Percentiles rank a stretch among this genome's conserved stretches.
Evolutionary conservation across 1,139 yeast species (phyloP).

Genomic region (Saccharomycopsis crataegensis): DNA sequence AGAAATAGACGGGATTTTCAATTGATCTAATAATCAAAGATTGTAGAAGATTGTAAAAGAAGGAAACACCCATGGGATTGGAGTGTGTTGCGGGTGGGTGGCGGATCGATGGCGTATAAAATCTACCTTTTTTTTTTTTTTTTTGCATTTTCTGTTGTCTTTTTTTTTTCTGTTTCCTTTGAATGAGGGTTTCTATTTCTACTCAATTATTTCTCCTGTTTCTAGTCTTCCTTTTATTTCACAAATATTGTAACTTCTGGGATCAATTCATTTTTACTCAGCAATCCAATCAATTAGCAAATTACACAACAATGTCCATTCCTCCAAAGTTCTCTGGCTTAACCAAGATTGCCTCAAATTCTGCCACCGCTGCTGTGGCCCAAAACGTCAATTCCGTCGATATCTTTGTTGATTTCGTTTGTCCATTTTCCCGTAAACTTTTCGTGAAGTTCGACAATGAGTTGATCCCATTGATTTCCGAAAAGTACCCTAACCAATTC

Average conservation of each 20-base stretch:
- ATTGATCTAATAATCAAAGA: background rate
- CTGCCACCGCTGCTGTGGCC: slow-evolving; percentile 4
- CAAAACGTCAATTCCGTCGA: slow-evolving; percentile 34
- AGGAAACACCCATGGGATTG: no score
- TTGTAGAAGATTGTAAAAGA: no score
- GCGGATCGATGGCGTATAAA: no score
- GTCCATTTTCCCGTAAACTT: slow-evolving; percentile 66
- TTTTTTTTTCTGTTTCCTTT: no score
- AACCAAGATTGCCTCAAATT: slow-evolving; percentile 2
- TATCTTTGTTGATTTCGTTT: slow-evolving; percentile 69
- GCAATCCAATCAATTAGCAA: background rate
- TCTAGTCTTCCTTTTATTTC: no score
- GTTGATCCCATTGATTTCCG: slow-evolving; percentile 47
- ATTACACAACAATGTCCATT: slow-evolving; percentile 20
- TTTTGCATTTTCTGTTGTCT: no score
- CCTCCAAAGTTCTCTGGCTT: slow-evolving; percentile 17
- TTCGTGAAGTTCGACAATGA: slow-evolving; percentile 47
- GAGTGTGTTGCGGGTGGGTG: no score
- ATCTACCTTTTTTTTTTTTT: no score
- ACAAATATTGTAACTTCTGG: no score
- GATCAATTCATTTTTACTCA: no score
- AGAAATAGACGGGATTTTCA: background rate
- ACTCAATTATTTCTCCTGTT: no score
- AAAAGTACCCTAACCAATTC: slow-evolving; percentile 42
- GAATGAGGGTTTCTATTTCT: no score